A percentile compares a stretch with the other conserved stretches of the same genome.
These are phyloP conservation scores for Aureobasidium vineae DNA, from an alignment of 2,329 filamentous ascomycete genomes.

Conservation along the genomic window DNA sequence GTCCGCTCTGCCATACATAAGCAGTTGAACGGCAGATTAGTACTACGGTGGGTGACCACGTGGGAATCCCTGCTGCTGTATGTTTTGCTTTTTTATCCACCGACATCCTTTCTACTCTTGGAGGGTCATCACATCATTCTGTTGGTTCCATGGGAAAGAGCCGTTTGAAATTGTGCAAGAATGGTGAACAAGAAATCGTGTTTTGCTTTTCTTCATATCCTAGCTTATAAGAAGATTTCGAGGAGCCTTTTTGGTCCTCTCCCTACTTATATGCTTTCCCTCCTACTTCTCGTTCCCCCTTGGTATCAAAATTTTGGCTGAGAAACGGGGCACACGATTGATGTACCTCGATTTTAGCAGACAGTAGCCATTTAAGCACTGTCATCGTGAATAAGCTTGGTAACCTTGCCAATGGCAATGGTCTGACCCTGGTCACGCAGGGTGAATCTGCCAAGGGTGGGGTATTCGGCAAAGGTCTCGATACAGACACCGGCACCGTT, in stretches of 20 bases:
- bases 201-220: neutral
- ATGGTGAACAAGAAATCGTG: neutral
- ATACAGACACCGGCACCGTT: slow-evolving; percentile 80
- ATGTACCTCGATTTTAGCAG: neutral
- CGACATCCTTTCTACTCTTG: too few species aligned
- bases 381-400: slow-evolving; percentile 67
- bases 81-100: too few species aligned
- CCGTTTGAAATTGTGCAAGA: too few species aligned
- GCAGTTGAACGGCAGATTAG: too few species aligned
- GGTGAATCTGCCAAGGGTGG: slow-evolving; percentile 88
- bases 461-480: slow-evolving; percentile 93
- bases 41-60: too few species aligned
- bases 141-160: too few species aligned
- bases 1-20: too few species aligned
- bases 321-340: neutral
- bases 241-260: neutral
- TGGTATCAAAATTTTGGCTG: neutral
- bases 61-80: too few species aligned
- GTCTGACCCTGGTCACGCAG: slow-evolving; percentile 81
- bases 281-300: neutral
- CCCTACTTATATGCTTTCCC: neutral
- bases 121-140: too few species aligned
- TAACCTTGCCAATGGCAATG: slow-evolving; percentile 99
- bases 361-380: slow-evolving; percentile 8
- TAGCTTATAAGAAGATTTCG: neutral